Conservation (phyloP, 306 rosid genomes). For the Cucumis sativus region Cucumber_9930_V3 NC_026657.2:32604501-32605000, state of each 20-base stretch:
- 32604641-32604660: neutral
- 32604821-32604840: neutral
- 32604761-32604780: constrained; percentile 69
- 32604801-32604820: constrained; percentile 31
- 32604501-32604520: constrained; percentile 91
- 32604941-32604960: neutral
- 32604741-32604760: constrained; percentile 71
- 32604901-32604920: neutral
- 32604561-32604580: neutral
- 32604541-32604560: constrained; percentile 45
- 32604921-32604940: neutral
- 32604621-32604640: neutral
- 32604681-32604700: neutral
- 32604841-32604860: neutral
- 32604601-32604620: neutral
- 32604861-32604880: neutral
- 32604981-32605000: neutral
- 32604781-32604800: constrained; percentile 82
- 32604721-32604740: neutral
- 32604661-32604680: neutral
- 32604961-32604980: neutral
- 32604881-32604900: neutral
- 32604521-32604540: constrained; percentile 96
- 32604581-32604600: neutral
- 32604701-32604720: neutral